These are phyloP conservation scores for Exophiala sp. DNA, from an alignment of 2,329 filamentous ascomycete species.

Conservation along the genomic window DNA sequence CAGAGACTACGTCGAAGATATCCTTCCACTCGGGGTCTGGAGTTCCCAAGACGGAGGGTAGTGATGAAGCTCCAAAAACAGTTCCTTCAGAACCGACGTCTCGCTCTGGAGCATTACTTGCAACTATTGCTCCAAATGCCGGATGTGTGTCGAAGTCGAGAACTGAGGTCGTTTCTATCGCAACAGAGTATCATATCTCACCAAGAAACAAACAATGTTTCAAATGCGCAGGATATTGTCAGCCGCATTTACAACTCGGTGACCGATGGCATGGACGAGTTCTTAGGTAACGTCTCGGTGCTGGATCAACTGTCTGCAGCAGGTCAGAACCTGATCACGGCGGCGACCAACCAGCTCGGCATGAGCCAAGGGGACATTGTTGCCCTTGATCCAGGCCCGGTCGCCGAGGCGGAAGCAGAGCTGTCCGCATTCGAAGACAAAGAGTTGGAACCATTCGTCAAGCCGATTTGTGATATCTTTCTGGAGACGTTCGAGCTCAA, in stretches of 20 bases:
- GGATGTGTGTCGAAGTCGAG: conserved; percentile 89
- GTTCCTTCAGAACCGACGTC: conserved; percentile 83
- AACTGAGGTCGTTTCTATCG: conserved; percentile 87
- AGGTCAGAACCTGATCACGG: conserved; percentile 72
- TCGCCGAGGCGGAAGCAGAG: conserved; percentile 84
- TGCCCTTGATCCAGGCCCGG: conserved; percentile 48
- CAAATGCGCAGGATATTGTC: conserved; percentile 76
- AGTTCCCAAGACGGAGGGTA: conserved; percentile 87
- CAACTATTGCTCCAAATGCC: conserved; percentile 77
- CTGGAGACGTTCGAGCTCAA: conserved; percentile 94
- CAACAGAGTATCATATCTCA: conserved; percentile 73
- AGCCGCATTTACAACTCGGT: conserved; percentile 94
- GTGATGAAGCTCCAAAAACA: conserved; percentile 97
- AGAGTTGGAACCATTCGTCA: conserved; percentile 91
- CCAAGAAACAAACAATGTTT: conserved; percentile 58
- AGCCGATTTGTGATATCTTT: conserved; percentile 97
- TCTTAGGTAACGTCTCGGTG: conserved; percentile 91
- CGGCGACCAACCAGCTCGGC: conserved; percentile 50
- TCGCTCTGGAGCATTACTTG: conserved; percentile 81
- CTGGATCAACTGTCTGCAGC: conserved; percentile 90
- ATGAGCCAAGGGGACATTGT: conserved; percentile 31
- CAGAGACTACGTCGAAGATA: conserved; percentile 82
- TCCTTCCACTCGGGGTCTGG: conserved; percentile 79
- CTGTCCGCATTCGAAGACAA: conserved; percentile 87
- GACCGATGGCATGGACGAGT: conserved; percentile 96